These are phyloP conservation scores for Rhizopogon vulgaris DNA, from an alignment of 768 basidiomycete genomes.

Conservation along the genomic window DNA sequence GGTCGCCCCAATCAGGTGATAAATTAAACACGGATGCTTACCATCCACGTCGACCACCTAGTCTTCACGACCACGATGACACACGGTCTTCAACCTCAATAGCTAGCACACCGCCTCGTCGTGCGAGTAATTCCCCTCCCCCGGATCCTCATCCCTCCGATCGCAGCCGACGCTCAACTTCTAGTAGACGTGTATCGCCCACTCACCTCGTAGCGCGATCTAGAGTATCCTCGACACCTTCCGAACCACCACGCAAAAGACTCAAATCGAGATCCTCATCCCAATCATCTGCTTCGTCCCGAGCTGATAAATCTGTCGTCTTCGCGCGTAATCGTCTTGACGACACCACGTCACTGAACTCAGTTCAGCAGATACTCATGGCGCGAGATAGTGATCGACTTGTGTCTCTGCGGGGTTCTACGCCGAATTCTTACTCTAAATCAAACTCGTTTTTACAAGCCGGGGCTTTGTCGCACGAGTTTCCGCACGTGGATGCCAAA, in stretches of 20 bases:
- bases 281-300: constrained; percentile 43
- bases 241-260: constrained; percentile 27
- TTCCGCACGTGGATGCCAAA: constrained; percentile 15
- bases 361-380: neutral
- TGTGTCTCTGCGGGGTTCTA: neutral
- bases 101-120: constrained; percentile 27
- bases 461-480: constrained; percentile 18
- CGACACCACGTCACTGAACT: neutral
- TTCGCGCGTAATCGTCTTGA: constrained; percentile 13
- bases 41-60: constrained; percentile 17
- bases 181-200: constrained; percentile 12
- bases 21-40: constrained; percentile 21
- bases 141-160: constrained; percentile 15
- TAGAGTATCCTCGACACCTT: constrained; percentile 22
- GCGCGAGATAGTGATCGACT: neutral
- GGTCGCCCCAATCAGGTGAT: constrained; percentile 22
- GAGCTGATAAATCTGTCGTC: constrained; percentile 18
- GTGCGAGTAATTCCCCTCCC: constrained; percentile 15
- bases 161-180: constrained; percentile 1
- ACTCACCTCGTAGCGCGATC: constrained; percentile 16
- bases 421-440: constrained; percentile 5
- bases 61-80: constrained; percentile 20
- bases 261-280: constrained; percentile 42
- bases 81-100: constrained; percentile 24
- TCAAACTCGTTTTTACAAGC: constrained; percentile 11